Evolutionary conservation across 2,329 filamentous ascomycete species (phyloP).

Genomic region (Raffaelea ambrosiae): DNA sequence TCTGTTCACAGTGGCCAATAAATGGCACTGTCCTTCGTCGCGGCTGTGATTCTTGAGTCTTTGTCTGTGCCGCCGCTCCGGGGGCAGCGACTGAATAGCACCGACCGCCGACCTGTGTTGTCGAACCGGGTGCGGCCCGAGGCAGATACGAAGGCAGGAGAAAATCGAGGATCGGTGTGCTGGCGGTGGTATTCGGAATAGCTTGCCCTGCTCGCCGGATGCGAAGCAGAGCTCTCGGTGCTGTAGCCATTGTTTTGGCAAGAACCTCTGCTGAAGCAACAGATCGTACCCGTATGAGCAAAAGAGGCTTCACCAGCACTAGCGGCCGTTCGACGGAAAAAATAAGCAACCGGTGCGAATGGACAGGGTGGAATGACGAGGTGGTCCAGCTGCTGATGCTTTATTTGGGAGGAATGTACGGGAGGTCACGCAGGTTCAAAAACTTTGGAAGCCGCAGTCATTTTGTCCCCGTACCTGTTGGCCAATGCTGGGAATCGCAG

Average conservation of each 20-base stretch:
- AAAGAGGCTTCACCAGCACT: too few species aligned
- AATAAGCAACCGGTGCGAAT: too few species aligned
- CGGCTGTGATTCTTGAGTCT: neutral
- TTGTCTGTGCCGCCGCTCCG: neutral
- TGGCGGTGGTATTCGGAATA: neutral
- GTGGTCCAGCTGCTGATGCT: too few species aligned
- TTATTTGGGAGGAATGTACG: too few species aligned
- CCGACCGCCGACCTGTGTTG: conserved; percentile 5
- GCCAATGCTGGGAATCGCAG: too few species aligned
- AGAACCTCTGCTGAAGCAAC: too few species aligned
- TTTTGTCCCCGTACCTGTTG: too few species aligned
- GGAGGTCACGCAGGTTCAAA: neutral
- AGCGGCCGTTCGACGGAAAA: too few species aligned
- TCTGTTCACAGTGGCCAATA: too few species aligned
- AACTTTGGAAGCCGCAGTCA: neutral
- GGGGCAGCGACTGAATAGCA: neutral
- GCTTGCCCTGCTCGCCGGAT: conserved; percentile 5
- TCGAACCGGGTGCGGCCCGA: neutral
- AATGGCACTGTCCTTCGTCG: neutral
- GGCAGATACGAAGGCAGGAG: conserved; percentile 24
- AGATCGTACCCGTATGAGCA: too few species aligned
- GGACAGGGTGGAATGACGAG: too few species aligned
- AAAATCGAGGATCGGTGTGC: conserved; percentile 28
- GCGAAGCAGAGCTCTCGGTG: neutral
- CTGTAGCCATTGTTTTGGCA: neutral